These are phyloP conservation scores for Kockovaella imperatae DNA, from an alignment of 768 basidiomycete species.

Conservation along the genomic window DNA sequence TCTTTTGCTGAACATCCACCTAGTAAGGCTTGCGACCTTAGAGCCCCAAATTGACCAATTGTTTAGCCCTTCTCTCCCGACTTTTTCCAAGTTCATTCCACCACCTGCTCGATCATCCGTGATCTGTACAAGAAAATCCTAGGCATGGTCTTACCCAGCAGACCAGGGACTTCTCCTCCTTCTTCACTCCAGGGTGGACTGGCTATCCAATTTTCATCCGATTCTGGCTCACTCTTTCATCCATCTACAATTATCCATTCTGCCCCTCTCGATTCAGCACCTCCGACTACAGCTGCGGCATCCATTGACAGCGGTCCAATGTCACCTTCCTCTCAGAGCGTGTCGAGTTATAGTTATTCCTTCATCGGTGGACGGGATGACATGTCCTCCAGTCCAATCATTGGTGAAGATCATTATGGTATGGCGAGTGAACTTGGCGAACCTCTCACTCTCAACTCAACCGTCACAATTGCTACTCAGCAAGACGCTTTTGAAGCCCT, in stretches of 20 bases:
- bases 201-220: not conserved
- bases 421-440: no score
- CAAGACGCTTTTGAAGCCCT: constrained; percentile 26
- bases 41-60: not conserved
- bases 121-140: constrained; percentile 39
- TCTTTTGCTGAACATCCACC: constrained; percentile 23
- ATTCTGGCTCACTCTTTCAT: constrained; percentile 13
- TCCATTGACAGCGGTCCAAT: no score
- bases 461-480: not conserved
- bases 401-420: not conserved
- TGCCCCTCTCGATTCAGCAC: constrained; percentile 16
- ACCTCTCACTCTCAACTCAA: not conserved
- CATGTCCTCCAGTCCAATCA: not conserved
- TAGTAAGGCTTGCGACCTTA: constrained; percentile 17
- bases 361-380: not conserved
- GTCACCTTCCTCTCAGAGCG: not conserved
- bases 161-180: not conserved
- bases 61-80: constrained; percentile 32
- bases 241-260: constrained; percentile 34
- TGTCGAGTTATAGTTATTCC: not conserved
- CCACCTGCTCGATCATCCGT: constrained; percentile 31
- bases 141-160: constrained; percentile 28
- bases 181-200: not conserved
- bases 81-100: constrained; percentile 24
- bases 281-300: no score